These are phyloP conservation scores for Metschnikowia anglica DNA, from an alignment of 805 yeast genomes.

Conservation along the genomic window DNA sequence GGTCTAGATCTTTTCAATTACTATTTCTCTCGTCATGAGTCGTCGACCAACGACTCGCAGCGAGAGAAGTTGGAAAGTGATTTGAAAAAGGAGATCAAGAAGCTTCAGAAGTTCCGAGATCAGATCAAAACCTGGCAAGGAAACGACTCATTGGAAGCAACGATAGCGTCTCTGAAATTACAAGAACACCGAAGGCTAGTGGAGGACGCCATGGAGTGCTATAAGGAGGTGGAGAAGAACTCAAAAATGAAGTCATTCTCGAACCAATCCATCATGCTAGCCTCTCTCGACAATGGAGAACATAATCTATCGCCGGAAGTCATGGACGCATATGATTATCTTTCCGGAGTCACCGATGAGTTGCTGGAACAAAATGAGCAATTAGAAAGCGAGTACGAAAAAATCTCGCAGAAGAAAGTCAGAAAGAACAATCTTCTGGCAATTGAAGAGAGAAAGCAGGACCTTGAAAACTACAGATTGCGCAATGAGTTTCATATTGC, in stretches of 20 bases:
- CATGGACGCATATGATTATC: conserved; percentile 33
- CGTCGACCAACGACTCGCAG: conserved; percentile 41
- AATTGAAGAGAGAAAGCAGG: conserved; percentile 42
- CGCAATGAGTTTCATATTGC: conserved; percentile 40
- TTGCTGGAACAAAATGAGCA: conserved; percentile 35
- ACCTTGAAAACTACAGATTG: conserved; percentile 32
- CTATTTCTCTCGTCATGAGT: conserved; percentile 43
- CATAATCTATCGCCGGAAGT: conserved; percentile 33
- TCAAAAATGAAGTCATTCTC: conserved; percentile 46
- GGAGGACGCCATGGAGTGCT: conserved; percentile 47
- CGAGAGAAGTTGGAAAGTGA: conserved; percentile 44
- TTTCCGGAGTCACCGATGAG: conserved; percentile 32
- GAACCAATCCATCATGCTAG: conserved; percentile 46
- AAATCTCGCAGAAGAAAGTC: conserved; percentile 37
- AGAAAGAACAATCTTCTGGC: conserved; percentile 37
- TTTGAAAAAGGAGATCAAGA: conserved; percentile 46
- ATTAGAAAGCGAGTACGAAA: conserved; percentile 43
- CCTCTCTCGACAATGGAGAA: conserved; percentile 28
- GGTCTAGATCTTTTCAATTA: conserved; percentile 47
- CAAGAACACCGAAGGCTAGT: conserved; percentile 41
- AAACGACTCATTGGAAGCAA: conserved; percentile 24
- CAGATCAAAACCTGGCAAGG: conserved; percentile 48
- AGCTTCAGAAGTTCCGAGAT: conserved; percentile 46
- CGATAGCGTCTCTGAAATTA: conserved; percentile 23
- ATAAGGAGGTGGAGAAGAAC: conserved; percentile 43